These are phyloP conservation scores for Podospora appendiculata DNA, from an alignment of 495 filamentous ascomycete genomes.

Conservation along the genomic window DNA sequence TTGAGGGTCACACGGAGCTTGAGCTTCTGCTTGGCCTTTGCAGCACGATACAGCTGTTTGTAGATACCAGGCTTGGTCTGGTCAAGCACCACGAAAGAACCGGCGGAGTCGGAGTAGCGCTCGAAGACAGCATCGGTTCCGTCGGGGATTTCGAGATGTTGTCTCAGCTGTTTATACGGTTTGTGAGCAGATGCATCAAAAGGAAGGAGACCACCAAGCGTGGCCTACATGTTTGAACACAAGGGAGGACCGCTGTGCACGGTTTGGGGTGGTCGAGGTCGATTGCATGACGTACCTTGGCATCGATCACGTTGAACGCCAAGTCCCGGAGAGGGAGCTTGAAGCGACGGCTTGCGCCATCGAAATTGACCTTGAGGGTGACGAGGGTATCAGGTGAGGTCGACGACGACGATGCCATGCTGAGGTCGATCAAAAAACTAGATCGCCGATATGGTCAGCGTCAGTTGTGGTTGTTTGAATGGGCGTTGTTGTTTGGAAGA, in stretches of 20 bases:
- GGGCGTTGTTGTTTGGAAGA: background rate
- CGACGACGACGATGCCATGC: conserved; percentile 46
- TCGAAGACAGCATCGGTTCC: conserved; percentile 70
- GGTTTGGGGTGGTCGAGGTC: background rate
- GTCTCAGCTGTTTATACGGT: conserved; percentile 54
- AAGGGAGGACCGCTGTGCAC: too few relatives aligned
- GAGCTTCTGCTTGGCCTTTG: conserved; percentile 97
- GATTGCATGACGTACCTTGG: conserved; percentile 62
- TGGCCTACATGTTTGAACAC: too few relatives aligned
- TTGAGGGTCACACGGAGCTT: conserved; percentile 66
- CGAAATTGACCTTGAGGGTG: conserved; percentile 74
- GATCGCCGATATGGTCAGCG: too few relatives aligned
- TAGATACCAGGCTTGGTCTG: conserved; percentile 71
- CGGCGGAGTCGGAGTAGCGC: conserved; percentile 92
- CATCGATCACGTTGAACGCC: conserved; percentile 63
- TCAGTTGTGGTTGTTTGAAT: background rate
- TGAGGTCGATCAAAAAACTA: background rate
- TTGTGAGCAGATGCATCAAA: conserved; percentile 11
- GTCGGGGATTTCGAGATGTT: conserved; percentile 60
- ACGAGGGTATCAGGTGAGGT: conserved; percentile 67
- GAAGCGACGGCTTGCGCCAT: conserved; percentile 69
- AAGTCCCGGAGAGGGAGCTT: conserved; percentile 86
- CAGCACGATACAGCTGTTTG: conserved; percentile 94
- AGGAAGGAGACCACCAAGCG: too few relatives aligned
- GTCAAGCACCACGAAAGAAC: conserved; percentile 71